These are phyloP conservation scores for Vitis amurensis DNA, from an alignment of 164 flowering plant species.

Conservation along the genomic window DNA sequence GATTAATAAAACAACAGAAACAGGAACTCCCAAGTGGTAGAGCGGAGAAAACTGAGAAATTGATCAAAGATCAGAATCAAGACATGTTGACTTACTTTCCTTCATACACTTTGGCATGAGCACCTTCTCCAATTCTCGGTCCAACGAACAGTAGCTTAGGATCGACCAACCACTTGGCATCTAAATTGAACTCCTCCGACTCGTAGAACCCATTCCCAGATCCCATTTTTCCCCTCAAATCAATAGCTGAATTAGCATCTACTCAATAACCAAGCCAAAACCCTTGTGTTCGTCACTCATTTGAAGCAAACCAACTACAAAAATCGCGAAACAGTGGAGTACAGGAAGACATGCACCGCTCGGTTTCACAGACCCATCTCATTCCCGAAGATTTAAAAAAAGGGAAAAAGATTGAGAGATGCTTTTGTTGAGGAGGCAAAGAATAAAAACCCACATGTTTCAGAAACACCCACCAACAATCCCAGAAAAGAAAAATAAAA, in stretches of 20 bases:
- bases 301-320: slow-evolving; percentile 5
- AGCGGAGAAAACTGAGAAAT: background rate
- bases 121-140: slow-evolving; percentile 93
- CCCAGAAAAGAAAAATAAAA: background rate
- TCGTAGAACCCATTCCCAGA: slow-evolving; percentile 49
- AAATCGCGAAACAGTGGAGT: background rate
- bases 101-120: slow-evolving; percentile 95
- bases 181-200: slow-evolving; percentile 48
- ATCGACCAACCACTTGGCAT: slow-evolving; percentile 82
- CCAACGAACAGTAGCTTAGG: slow-evolving; percentile 91
- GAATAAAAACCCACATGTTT: slow-evolving; percentile 22
- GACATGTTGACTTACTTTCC: slow-evolving; percentile 77
- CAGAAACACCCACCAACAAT: slow-evolving; percentile 1
- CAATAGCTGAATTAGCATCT: slow-evolving; percentile 7
- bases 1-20: background rate
- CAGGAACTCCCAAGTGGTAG: too few relatives aligned
- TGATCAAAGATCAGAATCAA: background rate
- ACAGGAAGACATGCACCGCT: background rate
- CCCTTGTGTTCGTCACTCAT: background rate
- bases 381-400: slow-evolving; percentile 13
- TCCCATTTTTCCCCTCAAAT: slow-evolving; percentile 41
- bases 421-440: slow-evolving; percentile 15
- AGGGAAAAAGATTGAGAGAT: background rate
- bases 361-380: slow-evolving; percentile 15
- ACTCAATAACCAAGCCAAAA: background rate